Evolutionary conservation across 768 basidiomycete species (phyloP).

Genomic region (Lactarius akahatsu): DNA sequence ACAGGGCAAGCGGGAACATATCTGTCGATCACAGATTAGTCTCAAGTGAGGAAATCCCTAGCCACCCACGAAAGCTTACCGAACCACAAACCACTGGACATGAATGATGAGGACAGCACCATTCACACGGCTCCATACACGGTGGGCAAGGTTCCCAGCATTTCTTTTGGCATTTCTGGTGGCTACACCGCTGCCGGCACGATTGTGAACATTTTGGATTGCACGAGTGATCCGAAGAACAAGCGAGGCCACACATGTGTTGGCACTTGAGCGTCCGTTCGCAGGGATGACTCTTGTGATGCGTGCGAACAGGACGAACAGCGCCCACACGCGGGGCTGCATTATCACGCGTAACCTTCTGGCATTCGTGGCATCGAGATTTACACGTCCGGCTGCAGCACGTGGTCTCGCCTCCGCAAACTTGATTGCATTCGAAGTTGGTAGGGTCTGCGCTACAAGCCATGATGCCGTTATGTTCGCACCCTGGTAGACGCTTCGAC

Average conservation of each 20-base stretch:
- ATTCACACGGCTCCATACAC: constrained; percentile 39
- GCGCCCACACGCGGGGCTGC: neutral
- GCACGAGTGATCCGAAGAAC: constrained; percentile 35
- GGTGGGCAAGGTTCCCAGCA: constrained; percentile 38
- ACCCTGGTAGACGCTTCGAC: constrained; percentile 33
- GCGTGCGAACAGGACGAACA: constrained; percentile 14
- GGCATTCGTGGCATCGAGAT: constrained; percentile 36
- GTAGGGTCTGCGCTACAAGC: constrained; percentile 30
- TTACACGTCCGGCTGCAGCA: constrained; percentile 37
- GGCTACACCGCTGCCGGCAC: constrained; percentile 36
- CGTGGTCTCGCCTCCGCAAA: constrained; percentile 31
- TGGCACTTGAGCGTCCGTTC: constrained; percentile 36
- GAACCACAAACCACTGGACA: constrained; percentile 41
- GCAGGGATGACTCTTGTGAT: constrained; percentile 36
- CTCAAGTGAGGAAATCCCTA: neutral
- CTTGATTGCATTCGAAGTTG: constrained; percentile 28
- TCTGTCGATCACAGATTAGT: constrained; percentile 29
- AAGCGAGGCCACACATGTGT: constrained; percentile 35
- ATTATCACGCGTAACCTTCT: constrained; percentile 21
- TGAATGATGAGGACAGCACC: constrained; percentile 37
- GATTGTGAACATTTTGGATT: constrained; percentile 32
- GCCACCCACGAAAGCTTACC: constrained; percentile 30
- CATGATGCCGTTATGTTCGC: constrained; percentile 35
- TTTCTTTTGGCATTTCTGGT: constrained; percentile 34
- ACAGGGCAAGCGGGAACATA: constrained; percentile 42